Percentiles rank a stretch among this genome's conserved stretches.
Evolutionary conservation across 352 stramenopile genomes (phyloP).

Genomic region (Phytophthora citrophthora): DNA sequence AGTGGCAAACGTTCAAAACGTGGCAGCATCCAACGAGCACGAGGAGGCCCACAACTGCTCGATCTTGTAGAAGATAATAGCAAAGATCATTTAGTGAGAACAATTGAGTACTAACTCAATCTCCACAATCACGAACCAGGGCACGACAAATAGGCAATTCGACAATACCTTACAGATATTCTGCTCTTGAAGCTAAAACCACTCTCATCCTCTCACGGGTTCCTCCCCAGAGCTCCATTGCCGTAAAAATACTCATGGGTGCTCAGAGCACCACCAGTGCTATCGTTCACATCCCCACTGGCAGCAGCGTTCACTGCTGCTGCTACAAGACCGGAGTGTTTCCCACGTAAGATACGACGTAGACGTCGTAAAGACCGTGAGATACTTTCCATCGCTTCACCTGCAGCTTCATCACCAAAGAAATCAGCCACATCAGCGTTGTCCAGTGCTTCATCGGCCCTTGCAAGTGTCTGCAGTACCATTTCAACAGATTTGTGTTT

Average conservation of each 20-base stretch:
- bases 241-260: conserved; percentile 51
- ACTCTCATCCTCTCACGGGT: conserved; percentile 1
- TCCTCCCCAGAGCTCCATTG: conserved; percentile 11
- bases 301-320: conserved; percentile 20
- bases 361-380: conserved; percentile 36
- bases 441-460: conserved; percentile 50
- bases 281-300: conserved; percentile 16
- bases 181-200: background rate
- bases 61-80: conserved; percentile 21
- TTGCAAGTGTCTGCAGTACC: conserved; percentile 39
- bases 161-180: background rate
- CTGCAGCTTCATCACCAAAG: conserved; percentile 39
- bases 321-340: conserved; percentile 44
- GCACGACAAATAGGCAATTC: background rate
- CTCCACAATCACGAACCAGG: too few species aligned
- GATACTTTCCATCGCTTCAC: conserved; percentile 30
- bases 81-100: too few species aligned
- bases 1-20: conserved; percentile 20
- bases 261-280: conserved; percentile 9
- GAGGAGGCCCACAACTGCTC: conserved; percentile 28
- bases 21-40: conserved; percentile 27
- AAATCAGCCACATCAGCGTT: conserved; percentile 39
- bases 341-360: conserved; percentile 48
- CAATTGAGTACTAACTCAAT: too few species aligned
- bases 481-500: conserved; percentile 40